Base-by-base conservation (phyloP, 768 basidiomycete genomes). In the Lentinula sp. region DNA sequence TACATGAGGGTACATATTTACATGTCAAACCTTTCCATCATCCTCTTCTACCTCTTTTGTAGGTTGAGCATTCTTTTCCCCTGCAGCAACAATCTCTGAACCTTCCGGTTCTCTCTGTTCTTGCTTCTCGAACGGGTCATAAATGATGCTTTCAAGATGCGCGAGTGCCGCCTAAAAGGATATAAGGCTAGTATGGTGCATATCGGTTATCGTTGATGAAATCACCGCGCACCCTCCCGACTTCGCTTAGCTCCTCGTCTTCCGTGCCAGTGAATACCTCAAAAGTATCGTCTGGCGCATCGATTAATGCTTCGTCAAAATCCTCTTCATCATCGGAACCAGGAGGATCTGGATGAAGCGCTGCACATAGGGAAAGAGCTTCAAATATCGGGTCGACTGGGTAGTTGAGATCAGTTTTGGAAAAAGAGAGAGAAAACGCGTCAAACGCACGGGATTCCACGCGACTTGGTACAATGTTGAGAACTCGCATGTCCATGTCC, bases 211-310 rank as follows among this genome's bases (percentile, higher is more conserved):
- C 74, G 78, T 86, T 86, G 75, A 81, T 68, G 73, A 90, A 90
- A 90, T 90, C 83, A 73, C 87, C 91, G 89, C 93, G 90, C 87
- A 93, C 91, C 88, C 90, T 86, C 78, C 93, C 93, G 65, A 88
- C 90, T 77, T 88, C 87, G 72, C 86, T 90, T 65, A 94, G 82
- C 73, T 94, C 90, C 67, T 92, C 78, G 20, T 76, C 81, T 59
- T 80, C 85, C 51, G 81, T 79, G 32, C 86, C 88, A 20, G 74
- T 76, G 66, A 83, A 82, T 3, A 76, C 75, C 4, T 78, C 79
- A 70, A 91, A 88, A 1, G 78, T 76, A 62, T 79, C 76, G 61
- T 81, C 79, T 10, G 57, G 65, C 6, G 78, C 66, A 66, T 87
- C 81, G 62, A 86, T 72, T 66, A 87, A 82, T 4, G 82, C 82